phyloP scores from a whole-genome alignment of 1,139 yeast genomes.

The Yamadazyma kanchanaburiensis region DNA sequence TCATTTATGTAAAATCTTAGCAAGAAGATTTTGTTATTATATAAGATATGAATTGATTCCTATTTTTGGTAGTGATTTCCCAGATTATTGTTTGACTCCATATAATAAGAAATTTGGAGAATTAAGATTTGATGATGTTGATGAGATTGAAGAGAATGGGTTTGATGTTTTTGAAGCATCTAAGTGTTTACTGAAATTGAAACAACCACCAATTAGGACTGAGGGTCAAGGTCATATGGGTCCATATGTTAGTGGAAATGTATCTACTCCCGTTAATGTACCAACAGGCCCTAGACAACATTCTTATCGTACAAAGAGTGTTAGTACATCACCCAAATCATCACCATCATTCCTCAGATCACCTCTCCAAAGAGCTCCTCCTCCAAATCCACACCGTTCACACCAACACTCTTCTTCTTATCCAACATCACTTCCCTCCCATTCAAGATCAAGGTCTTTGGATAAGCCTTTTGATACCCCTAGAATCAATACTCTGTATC shows the following conservation, averaged over 20 bases:
- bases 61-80: slow-evolving; percentile 72
- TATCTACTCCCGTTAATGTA: no score
- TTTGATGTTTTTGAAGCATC: slow-evolving; percentile 40
- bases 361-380: slow-evolving; percentile 1
- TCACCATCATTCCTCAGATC: slow-evolving; percentile 1
- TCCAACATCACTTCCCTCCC: slow-evolving; percentile 1
- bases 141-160: slow-evolving; percentile 3
- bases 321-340: slow-evolving; percentile 1
- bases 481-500: neutral
- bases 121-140: slow-evolving; percentile 36
- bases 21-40: slow-evolving; percentile 72
- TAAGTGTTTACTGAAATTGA: slow-evolving; percentile 27
- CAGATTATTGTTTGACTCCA: slow-evolving; percentile 66
- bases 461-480: slow-evolving; percentile 6
- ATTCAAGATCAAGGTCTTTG: slow-evolving; percentile 3
- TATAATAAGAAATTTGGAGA: slow-evolving; percentile 68
- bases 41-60: slow-evolving; percentile 78
- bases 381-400: no score
- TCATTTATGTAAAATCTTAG: slow-evolving; percentile 63
- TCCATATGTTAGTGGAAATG: no score
- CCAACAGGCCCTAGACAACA: no score
- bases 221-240: no score
- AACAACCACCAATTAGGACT: no score
- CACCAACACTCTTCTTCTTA: no score
- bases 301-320: no score